These are phyloP conservation scores for Backusella sp. DNA, from an alignment of 192 early-diverging fungal genomes.

Conservation along the genomic window DNA sequence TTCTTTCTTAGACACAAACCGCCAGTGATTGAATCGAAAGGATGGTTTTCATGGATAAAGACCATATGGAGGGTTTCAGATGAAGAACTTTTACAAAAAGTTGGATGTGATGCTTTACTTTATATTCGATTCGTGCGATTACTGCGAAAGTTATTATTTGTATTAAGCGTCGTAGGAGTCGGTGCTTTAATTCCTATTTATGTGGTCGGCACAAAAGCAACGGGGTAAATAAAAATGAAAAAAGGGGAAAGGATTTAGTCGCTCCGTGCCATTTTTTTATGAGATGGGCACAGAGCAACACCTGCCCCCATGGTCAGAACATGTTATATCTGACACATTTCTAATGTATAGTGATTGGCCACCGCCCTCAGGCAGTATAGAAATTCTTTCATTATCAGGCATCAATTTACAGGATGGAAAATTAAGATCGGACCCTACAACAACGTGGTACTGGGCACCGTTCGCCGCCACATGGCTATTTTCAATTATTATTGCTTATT, in stretches of 20 bases:
- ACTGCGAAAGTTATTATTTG: constrained; percentile 51
- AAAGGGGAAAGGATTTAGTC: not conserved
- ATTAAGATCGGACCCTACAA: constrained; percentile 26
- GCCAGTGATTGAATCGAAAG: constrained; percentile 55
- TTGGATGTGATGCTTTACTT: constrained; percentile 71
- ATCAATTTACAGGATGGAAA: constrained; percentile 34
- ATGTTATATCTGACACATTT: not conserved
- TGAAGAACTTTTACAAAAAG: constrained; percentile 54
- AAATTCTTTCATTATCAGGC: constrained; percentile 35
- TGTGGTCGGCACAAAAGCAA: constrained; percentile 40
- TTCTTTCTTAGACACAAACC: constrained; percentile 44
- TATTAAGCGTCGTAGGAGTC: constrained; percentile 59
- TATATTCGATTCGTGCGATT: constrained; percentile 66
- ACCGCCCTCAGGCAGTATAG: constrained; percentile 28
- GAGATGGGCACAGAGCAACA: not conserved
- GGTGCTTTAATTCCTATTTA: constrained; percentile 67
- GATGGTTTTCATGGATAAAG: constrained; percentile 64
- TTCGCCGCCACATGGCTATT: constrained; percentile 63
- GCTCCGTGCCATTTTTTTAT: not conserved
- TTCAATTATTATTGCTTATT: constrained; percentile 50
- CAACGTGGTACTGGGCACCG: constrained; percentile 65
- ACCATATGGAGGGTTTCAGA: constrained; percentile 60
- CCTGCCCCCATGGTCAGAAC: not conserved
- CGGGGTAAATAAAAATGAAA: constrained; percentile 18
- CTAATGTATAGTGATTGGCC: constrained; percentile 34